A percentile compares a stretch with the other conserved stretches of the same genome.
Evolutionary conservation across 768 basidiomycete genomes (phyloP).

Genomic region (Russula sp.): DNA sequence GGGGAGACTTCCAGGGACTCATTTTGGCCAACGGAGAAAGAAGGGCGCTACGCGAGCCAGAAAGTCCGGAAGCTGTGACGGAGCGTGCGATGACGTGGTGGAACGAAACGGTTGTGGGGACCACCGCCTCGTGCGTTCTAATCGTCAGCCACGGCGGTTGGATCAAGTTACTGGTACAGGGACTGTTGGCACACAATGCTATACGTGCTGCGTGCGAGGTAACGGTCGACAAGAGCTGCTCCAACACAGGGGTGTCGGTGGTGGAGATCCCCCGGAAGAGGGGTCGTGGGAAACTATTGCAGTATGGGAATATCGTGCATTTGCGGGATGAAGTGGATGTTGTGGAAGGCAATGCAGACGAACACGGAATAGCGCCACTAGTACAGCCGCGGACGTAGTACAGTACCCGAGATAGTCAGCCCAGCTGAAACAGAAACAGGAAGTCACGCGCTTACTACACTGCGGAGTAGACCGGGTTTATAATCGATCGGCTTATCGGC

Average conservation of each 20-base stretch:
- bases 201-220: constrained; percentile 34
- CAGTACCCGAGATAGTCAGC: too few relatives aligned
- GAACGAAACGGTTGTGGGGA: constrained; percentile 38
- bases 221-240: constrained; percentile 33
- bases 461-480: too few relatives aligned
- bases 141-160: constrained; percentile 63
- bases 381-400: background rate
- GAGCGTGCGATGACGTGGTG: constrained; percentile 60
- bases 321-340: constrained; percentile 32
- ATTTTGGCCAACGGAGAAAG: background rate
- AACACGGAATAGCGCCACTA: constrained; percentile 18
- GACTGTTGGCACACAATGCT: constrained; percentile 39
- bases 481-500: too few relatives aligned
- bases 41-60: constrained; percentile 21
- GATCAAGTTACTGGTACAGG: constrained; percentile 48
- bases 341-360: constrained; percentile 52
- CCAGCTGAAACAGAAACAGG: too few relatives aligned
- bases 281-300: constrained; percentile 39
- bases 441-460: too few relatives aligned
- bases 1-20: background rate
- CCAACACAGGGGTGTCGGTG: constrained; percentile 53
- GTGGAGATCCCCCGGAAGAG: constrained; percentile 43
- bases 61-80: constrained; percentile 12
- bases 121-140: constrained; percentile 34
- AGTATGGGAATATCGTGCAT: constrained; percentile 54